These are phyloP conservation scores for Solanum etuberosum DNA, from an alignment of 257 asterid species.

Conservation along the genomic window DNA sequence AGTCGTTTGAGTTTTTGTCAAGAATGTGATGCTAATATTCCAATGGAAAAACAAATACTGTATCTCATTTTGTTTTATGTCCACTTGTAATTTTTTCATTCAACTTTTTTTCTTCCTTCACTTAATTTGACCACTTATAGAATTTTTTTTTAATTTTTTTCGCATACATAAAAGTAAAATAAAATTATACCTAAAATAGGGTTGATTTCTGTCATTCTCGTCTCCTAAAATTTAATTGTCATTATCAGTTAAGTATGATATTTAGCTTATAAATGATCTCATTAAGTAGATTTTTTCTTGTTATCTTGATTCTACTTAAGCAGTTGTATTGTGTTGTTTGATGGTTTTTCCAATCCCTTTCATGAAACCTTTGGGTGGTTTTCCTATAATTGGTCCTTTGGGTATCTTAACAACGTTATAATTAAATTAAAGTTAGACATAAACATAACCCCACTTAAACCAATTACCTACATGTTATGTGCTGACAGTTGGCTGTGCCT, in stretches of 20 bases:
- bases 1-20: not conserved
- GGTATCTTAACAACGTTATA: not conserved
- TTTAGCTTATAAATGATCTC: not conserved
- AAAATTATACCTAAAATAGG: too few species aligned
- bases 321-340: not conserved
- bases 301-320: not conserved
- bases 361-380: not conserved
- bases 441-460: not conserved
- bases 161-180: too few species aligned
- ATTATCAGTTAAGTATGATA: not conserved
- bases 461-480: not conserved
- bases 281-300: not conserved
- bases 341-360: not conserved
- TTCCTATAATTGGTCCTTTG: not conserved
- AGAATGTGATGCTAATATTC: not conserved
- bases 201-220: not conserved
- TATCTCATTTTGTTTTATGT: not conserved
- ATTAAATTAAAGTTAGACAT: not conserved
- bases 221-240: not conserved
- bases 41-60: not conserved
- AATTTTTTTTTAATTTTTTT: too few species aligned
- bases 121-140: too few species aligned
- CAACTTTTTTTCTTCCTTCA: too few species aligned
- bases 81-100: not conserved
- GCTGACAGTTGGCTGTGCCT: not conserved